Conservation (phyloP, 2,329 filamentous ascomycete genomes). For the Aspergillus aculeatus region DNA sequence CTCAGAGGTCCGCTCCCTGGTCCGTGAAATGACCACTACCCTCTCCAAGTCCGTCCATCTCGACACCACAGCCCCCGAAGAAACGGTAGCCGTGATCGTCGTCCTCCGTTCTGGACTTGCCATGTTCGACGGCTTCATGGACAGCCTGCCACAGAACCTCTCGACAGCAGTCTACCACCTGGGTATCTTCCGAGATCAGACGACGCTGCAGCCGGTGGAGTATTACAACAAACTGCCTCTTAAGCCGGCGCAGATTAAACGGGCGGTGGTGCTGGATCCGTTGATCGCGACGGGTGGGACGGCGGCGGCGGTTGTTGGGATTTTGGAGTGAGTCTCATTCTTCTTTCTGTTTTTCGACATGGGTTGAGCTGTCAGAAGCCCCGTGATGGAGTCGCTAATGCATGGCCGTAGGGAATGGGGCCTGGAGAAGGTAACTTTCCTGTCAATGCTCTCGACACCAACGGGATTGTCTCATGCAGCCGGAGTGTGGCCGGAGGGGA, state of each 20-base stretch:
- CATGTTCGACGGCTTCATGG: slow-evolving; percentile 40
- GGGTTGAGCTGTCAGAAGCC: too few relatives aligned
- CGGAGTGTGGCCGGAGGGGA: slow-evolving; percentile 27
- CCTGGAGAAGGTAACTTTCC: slow-evolving; percentile 27
- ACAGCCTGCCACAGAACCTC: slow-evolving; percentile 21
- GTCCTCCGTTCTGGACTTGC: slow-evolving; percentile 37
- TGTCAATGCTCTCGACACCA: slow-evolving; percentile 25
- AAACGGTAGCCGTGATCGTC: slow-evolving; percentile 31
- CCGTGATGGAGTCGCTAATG: not conserved
- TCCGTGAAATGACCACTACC: slow-evolving; percentile 21
- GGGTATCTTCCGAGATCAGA: slow-evolving; percentile 29
- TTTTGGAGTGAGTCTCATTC: slow-evolving; percentile 23
- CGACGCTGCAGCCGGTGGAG: slow-evolving; percentile 28
- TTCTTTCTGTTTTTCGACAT: too few relatives aligned
- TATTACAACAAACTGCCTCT: slow-evolving; percentile 33
- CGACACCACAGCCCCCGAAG: slow-evolving; percentile 7
- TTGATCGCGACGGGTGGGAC: slow-evolving; percentile 30
- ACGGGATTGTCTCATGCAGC: slow-evolving; percentile 22
- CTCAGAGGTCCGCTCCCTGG: slow-evolving; percentile 21
- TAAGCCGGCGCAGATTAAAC: slow-evolving; percentile 24
- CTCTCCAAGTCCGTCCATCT: slow-evolving; percentile 23
- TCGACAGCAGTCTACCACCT: slow-evolving; percentile 30
- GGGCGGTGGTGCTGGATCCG: slow-evolving; percentile 28
- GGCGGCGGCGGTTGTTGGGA: slow-evolving; percentile 25
- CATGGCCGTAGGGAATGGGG: slow-evolving; percentile 24